Evolutionary conservation across 306 rosid species (phyloP).

Genomic region (Arachis stenosperma): DNA sequence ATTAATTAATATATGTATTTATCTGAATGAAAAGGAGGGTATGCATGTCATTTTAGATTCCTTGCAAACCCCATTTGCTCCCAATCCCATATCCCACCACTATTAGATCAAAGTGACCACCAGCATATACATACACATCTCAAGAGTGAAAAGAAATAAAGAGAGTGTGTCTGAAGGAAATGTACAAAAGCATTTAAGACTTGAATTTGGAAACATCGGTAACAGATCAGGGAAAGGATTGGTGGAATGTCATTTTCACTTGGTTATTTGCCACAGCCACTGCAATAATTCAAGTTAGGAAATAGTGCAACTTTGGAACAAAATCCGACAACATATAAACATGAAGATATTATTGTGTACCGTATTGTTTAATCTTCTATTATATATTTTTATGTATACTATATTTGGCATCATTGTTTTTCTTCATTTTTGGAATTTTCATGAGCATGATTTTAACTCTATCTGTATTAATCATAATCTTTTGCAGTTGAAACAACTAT

Average conservation of each 20-base stretch:
- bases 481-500: no score
- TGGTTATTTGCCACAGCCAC: conserved; percentile 59
- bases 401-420: conserved; percentile 16
- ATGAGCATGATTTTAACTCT: neutral
- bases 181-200: conserved; percentile 64
- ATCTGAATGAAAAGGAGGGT: conserved; percentile 37
- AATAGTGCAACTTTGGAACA: neutral
- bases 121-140: neutral
- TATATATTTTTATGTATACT: neutral
- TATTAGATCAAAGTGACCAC: conserved; percentile 45
- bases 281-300: conserved; percentile 28
- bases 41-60: conserved; percentile 29
- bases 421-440: conserved; percentile 4
- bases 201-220: conserved; percentile 61
- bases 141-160: conserved; percentile 9
- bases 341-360: neutral
- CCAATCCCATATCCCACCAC: conserved; percentile 45
- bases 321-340: neutral
- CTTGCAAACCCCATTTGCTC: conserved; percentile 45
- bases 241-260: conserved; percentile 78
- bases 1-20: conserved; percentile 19
- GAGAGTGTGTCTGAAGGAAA: conserved; percentile 36
- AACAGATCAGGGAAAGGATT: conserved; percentile 40
- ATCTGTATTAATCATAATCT: no score
- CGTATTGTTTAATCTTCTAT: neutral